Base-by-base conservation (phyloP, 2,329 filamentous ascomycete genomes). In the Pestalotiopsis sp. region DNA sequence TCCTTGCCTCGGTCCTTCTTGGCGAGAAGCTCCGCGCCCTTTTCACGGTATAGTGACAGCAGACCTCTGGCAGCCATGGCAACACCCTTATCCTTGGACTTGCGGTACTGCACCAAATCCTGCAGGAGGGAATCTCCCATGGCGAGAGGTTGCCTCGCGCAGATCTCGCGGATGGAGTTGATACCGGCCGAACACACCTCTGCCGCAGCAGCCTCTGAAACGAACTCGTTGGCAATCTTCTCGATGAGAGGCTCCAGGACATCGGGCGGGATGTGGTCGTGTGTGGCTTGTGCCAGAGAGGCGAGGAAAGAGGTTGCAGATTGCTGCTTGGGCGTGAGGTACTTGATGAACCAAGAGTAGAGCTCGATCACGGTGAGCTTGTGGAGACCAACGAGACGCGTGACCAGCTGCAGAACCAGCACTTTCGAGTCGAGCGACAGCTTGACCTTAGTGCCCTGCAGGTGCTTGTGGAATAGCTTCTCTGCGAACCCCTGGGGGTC, bases 141-240 rank as follows among this genome's bases (percentile, higher is more conserved):
- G 5, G 95, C 95, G n/a, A 98, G 84, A 1, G 96, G 95, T 77
- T 99, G 96, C 72, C 96, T 89, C 2, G 91, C 92, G 80, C 95
- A 98, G 31, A 99, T 93, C 77, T 99, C 96, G 65, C 96, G 90
- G 73, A 99, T 98, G 14, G 94, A 92, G 79, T 98, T 98, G 67
- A 99, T 86, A 76, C 95, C 96, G 4, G 96, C 95, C 4, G 95
- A 91, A 0, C 94, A 94, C 38, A 99, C 95, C 80, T 98, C 95
- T 3, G 93, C 88, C 0, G 96, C 95, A 0, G 95, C 91, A 1
- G 94, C 96, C 82, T 99, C 96, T 0, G 94, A 97, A 2, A 99
- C 95, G 77, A 99, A 99, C 79, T 99, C 96, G 77, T 98, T 98
- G 39, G 96, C 95, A 75, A 99, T 98, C 83, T 98, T 98, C 79